A percentile compares a stretch with the other conserved stretches of the same genome.
These are phyloP conservation scores for Rubus idaeus DNA, from an alignment of 306 rosid genomes.

Conservation along the genomic window DNA sequence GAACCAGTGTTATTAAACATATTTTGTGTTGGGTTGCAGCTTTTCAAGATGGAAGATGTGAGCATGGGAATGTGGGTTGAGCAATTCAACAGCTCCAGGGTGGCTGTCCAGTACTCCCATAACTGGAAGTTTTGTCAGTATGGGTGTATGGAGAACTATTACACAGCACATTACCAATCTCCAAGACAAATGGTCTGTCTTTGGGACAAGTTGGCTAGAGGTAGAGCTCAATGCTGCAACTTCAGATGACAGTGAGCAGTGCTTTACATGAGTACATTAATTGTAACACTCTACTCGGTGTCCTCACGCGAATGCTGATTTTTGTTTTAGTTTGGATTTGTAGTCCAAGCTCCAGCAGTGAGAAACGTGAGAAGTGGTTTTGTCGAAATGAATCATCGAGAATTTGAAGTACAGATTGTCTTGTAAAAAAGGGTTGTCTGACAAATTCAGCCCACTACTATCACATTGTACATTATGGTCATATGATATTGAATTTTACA, in stretches of 20 bases:
- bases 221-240: constrained; percentile 85
- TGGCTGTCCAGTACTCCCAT: constrained; percentile 75
- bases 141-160: constrained; percentile 86
- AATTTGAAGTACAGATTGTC: background rate
- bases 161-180: constrained; percentile 95
- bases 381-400: constrained; percentile 2
- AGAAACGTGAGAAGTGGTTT: background rate
- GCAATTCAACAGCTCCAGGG: constrained; percentile 59
- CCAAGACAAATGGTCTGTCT: constrained; percentile 96
- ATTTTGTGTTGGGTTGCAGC: constrained; percentile 45
- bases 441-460: background rate
- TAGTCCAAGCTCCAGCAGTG: background rate
- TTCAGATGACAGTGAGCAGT: constrained; percentile 52
- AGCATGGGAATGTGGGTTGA: constrained; percentile 99
- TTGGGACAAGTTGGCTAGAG: constrained; percentile 82
- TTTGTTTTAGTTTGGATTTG: background rate
- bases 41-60: constrained; percentile 99
- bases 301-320: background rate
- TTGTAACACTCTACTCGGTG: background rate
- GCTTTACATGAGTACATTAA: background rate
- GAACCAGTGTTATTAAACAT: background rate
- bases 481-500: background rate
- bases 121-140: constrained; percentile 99
- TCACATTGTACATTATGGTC: constrained; percentile 7
- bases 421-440: constrained; percentile 11